phyloP scores from a whole-genome alignment of 208 protist species.

The Trichomonas tenax region DNA sequence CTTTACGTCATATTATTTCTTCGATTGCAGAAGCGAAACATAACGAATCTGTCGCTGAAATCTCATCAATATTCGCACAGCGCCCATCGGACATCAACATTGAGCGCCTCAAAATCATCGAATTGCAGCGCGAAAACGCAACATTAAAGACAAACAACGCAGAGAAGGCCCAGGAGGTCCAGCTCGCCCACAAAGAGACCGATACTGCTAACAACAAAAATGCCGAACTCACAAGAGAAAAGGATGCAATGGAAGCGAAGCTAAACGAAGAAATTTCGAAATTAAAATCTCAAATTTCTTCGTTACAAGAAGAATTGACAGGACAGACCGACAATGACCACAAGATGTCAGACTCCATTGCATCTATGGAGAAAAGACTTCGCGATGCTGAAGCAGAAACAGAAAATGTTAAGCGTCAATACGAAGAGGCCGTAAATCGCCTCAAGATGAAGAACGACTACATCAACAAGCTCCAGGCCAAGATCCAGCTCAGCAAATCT shows the following conservation, averaged over 20 bases:
- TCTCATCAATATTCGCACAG: not conserved
- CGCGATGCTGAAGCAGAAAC: not conserved
- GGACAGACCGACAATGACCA: not conserved
- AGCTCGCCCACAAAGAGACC: not conserved
- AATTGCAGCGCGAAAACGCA: not conserved
- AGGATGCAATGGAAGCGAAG: not conserved
- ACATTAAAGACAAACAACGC: not conserved
- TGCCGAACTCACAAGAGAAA: not conserved
- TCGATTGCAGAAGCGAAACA: not conserved
- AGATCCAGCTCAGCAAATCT: not conserved
- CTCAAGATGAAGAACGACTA: not conserved
- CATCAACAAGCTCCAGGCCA: not conserved
- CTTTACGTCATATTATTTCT: not conserved
- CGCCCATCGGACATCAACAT: not conserved
- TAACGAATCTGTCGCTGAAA: not conserved
- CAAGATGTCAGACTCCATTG: not conserved
- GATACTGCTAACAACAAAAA: not conserved
- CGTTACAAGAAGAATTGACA: not conserved
- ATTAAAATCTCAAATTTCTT: not conserved
- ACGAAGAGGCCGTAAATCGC: not conserved
- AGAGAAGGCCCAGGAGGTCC: not conserved
- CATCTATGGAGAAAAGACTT: not conserved
- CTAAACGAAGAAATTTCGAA: not conserved
- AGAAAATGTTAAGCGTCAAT: not conserved
- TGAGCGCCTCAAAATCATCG: not conserved